Conservation (phyloP, 768 basidiomycete genomes). For the Cyclocybe cylindracea region DNA sequence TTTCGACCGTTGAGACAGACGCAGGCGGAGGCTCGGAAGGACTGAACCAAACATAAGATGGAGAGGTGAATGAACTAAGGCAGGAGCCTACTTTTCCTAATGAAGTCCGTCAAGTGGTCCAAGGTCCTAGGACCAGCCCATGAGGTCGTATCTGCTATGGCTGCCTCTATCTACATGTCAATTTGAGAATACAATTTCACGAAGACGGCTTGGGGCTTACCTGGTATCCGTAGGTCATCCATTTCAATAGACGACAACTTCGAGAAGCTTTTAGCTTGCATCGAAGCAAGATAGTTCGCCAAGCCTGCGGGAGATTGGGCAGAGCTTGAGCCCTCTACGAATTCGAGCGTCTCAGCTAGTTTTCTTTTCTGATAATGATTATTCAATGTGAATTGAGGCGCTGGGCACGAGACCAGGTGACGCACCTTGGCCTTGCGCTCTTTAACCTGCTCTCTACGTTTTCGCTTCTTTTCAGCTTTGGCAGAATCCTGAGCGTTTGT, state of each 20-base stretch:
- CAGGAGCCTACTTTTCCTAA: constrained; percentile 60
- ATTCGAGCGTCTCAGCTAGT: constrained; percentile 45
- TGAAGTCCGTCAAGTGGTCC: constrained; percentile 74
- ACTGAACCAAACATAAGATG: constrained; percentile 37
- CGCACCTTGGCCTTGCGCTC: constrained; percentile 70
- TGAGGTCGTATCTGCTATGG: constrained; percentile 73
- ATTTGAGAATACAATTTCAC: constrained; percentile 40
- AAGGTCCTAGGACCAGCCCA: constrained; percentile 75
- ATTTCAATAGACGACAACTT: constrained; percentile 78
- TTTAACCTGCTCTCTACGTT: constrained; percentile 72
- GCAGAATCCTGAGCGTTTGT: constrained; percentile 16
- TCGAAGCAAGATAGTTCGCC: constrained; percentile 60
- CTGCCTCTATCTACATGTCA: constrained; percentile 60
- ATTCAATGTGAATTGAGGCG: background rate
- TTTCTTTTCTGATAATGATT: constrained; percentile 58
- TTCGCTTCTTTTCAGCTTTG: constrained; percentile 58
- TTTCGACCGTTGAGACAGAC: constrained; percentile 77
- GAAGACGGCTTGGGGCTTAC: constrained; percentile 42
- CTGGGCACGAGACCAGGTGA: background rate
- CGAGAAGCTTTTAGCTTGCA: constrained; percentile 71
- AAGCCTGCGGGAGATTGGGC: constrained; percentile 57
- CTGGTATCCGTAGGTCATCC: constrained; percentile 74
- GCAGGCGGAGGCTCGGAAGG: constrained; percentile 64
- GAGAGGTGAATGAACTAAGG: background rate
- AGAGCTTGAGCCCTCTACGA: constrained; percentile 48